These are phyloP conservation scores for Juglanconis juglandina DNA, from an alignment of 2,329 filamentous ascomycete genomes.

Conservation along the genomic window DNA sequence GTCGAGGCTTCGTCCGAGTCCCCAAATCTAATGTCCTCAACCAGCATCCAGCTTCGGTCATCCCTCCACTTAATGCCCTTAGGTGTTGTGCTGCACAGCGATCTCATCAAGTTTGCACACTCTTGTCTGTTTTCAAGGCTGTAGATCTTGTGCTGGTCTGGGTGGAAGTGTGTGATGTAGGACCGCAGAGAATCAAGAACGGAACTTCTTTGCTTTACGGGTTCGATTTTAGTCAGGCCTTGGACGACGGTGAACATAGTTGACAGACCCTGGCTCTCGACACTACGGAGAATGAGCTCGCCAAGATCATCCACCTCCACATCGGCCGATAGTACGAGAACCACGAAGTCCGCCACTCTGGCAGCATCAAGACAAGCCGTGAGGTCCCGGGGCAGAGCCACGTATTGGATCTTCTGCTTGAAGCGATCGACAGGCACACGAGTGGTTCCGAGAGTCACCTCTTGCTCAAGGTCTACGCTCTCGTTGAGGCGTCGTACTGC, in stretches of 20 bases:
- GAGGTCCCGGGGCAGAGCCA: conserved; percentile 71
- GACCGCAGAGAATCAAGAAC: conserved; percentile 82
- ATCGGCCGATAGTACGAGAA: conserved; percentile 78
- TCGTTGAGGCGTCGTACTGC: conserved; percentile 70
- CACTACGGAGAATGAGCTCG: conserved; percentile 77
- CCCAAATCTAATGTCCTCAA: conserved; percentile 76
- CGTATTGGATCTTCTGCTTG: conserved; percentile 89
- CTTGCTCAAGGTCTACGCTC: conserved; percentile 74
- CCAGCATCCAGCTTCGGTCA: conserved; percentile 90
- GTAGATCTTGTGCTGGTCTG: conserved; percentile 85
- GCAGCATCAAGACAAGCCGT: conserved; percentile 79
- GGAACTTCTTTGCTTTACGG: conserved; percentile 72
- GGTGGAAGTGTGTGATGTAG: conserved; percentile 92
- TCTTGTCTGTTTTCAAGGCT: conserved; percentile 86
- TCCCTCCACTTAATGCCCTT: conserved; percentile 96
- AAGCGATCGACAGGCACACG: conserved; percentile 80
- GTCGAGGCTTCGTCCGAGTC: conserved; percentile 59
- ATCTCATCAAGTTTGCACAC: conserved; percentile 84
- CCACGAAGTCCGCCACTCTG: conserved; percentile 83
- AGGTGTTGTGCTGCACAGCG: conserved; percentile 84
- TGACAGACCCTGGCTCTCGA: conserved; percentile 92
- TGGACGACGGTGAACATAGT: conserved; percentile 86
- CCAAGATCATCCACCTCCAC: conserved; percentile 82
- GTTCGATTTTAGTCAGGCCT: conserved; percentile 72
- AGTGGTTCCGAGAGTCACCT: conserved; percentile 56